A percentile compares a stretch with the other conserved stretches of the same genome.
phyloP scores from a whole-genome alignment of 129 eudicot genomes.

The Mikania micrantha region DNA sequence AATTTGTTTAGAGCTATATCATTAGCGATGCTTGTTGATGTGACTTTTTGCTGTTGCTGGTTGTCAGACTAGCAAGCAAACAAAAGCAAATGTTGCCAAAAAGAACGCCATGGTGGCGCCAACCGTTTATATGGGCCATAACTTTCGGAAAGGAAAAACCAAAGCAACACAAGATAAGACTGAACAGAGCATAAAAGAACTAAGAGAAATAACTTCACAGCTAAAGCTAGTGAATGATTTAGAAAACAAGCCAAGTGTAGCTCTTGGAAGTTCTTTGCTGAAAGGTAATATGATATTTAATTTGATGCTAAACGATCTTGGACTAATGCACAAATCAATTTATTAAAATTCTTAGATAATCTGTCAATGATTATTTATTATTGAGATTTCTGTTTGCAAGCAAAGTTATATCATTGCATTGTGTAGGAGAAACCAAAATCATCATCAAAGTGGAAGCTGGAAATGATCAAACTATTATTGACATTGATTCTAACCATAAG shows the following conservation, averaged over 20 bases:
- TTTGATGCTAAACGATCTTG: too few relatives aligned
- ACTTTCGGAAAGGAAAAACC: constrained; percentile 25
- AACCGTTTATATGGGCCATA: constrained; percentile 21
- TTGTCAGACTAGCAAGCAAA: constrained; percentile 48
- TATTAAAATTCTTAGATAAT: too few relatives aligned
- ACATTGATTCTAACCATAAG: constrained; percentile 66
- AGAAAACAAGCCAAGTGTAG: constrained; percentile 6
- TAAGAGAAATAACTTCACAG: constrained; percentile 19
- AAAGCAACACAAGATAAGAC: constrained; percentile 26
- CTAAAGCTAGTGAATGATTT: constrained; percentile 7
- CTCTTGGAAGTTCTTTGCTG: constrained; percentile 13
- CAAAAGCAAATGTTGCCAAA: constrained; percentile 22
- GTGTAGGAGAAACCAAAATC: constrained; percentile 35
- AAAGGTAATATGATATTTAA: constrained; percentile 28
- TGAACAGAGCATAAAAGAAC: constrained; percentile 31
- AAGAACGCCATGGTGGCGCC: constrained; percentile 40
- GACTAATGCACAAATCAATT: too few relatives aligned
- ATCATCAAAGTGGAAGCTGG: constrained; percentile 29
- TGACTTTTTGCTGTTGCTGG: constrained; percentile 16
- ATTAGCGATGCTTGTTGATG: too few relatives aligned
- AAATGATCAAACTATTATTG: constrained; percentile 29
- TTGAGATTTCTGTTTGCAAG: too few relatives aligned
- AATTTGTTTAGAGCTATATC: too few relatives aligned
- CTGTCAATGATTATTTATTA: too few relatives aligned
- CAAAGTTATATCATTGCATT: constrained; percentile 3